These are phyloP conservation scores for Knoxia roxburghii DNA, from an alignment of 257 asterid genomes.

Conservation along the genomic window DNA sequence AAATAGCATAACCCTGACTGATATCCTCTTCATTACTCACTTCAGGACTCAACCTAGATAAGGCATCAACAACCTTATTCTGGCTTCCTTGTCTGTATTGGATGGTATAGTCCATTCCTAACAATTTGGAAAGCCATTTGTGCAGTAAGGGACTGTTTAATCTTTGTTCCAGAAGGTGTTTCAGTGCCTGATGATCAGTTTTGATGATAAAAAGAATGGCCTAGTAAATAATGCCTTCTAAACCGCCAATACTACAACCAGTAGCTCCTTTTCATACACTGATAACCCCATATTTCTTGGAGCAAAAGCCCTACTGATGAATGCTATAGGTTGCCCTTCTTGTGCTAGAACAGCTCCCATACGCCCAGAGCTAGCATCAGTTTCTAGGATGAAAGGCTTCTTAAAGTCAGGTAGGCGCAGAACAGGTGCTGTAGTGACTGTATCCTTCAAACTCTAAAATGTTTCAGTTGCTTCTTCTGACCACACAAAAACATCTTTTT, in stretches of 20 bases:
- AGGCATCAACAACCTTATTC: background rate
- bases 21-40: background rate
- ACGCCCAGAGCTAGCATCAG: background rate
- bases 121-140: background rate
- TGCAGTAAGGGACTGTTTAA: background rate
- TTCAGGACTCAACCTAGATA: background rate
- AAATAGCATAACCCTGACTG: too few species aligned
- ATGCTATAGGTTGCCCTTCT: background rate
- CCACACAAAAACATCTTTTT: background rate
- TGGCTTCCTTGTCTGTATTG: background rate
- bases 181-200: background rate
- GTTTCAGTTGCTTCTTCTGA: too few species aligned
- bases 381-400: background rate
- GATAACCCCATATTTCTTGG: background rate
- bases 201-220: background rate
- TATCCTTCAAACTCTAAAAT: too few species aligned
- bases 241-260: background rate
- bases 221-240: background rate
- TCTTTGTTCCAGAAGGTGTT: background rate
- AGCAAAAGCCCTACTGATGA: background rate
- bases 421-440: background rate
- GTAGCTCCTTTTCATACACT: background rate
- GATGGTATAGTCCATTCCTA: background rate
- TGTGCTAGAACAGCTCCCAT: background rate
- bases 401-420: background rate